A percentile compares a stretch with the other conserved stretches of the same genome.
phyloP scores from a whole-genome alignment of 2,329 filamentous ascomycete species.

The Rhynchosporium agropyri region DNA sequence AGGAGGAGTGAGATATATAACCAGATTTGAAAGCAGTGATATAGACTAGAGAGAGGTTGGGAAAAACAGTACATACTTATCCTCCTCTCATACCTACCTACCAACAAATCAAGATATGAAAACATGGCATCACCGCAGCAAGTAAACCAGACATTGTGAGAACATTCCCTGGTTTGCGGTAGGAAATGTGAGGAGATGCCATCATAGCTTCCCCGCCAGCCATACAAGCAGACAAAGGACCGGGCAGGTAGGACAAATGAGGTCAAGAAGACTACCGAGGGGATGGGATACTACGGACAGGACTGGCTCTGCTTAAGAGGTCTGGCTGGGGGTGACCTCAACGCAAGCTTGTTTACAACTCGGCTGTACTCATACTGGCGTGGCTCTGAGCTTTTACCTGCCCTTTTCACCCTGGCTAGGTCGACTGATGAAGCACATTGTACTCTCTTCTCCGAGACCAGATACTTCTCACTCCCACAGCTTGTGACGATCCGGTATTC shows the following conservation, averaged over 20 bases:
- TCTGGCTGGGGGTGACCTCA: background rate
- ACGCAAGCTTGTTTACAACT: background rate
- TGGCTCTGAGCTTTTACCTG: conserved; percentile 1
- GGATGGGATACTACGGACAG: background rate
- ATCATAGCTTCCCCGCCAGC: conserved; percentile 14
- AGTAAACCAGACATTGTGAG: background rate
- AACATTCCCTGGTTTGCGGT: conserved; percentile 5
- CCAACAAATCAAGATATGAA: background rate
- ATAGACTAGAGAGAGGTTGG: background rate
- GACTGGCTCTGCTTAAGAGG: background rate
- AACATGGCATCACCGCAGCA: conserved; percentile 8
- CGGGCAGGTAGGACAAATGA: background rate
- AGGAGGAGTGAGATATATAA: background rate
- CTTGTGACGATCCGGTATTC: too few species aligned
- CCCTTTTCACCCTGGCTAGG: background rate
- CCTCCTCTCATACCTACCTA: background rate
- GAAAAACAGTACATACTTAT: conserved; percentile 6
- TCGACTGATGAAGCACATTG: background rate
- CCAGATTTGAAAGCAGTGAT: background rate
- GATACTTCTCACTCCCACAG: too few species aligned
- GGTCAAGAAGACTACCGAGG: background rate
- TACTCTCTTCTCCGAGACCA: background rate
- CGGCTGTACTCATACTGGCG: background rate
- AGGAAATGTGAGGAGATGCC: background rate
- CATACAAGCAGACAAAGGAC: too few species aligned